phyloP scores from a whole-genome alignment of 345 rosid genomes.

The Erodium maritimum region DNA sequence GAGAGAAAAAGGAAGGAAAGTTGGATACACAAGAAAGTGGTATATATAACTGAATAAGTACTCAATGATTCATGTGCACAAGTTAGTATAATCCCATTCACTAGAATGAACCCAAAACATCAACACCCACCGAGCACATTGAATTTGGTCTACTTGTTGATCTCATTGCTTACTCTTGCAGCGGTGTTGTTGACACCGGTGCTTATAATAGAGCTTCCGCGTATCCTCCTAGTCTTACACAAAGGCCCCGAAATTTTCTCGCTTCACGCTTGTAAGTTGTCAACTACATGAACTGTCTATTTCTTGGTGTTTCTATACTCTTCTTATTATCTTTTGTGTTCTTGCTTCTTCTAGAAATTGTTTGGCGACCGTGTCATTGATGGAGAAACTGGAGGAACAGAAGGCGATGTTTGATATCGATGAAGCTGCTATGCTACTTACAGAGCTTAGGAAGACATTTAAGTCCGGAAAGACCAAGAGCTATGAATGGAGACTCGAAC shows the following conservation, averaged over 20 bases:
- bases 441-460: constrained; percentile 39
- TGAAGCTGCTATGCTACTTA: constrained; percentile 38
- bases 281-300: neutral
- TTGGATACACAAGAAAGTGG: too few species aligned
- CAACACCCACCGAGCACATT: neutral
- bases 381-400: constrained; percentile 12
- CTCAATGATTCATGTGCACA: too few species aligned
- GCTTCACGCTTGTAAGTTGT: neutral
- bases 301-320: neutral
- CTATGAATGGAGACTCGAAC: constrained; percentile 71
- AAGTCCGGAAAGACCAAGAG: constrained; percentile 51
- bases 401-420: constrained; percentile 20
- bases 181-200: neutral
- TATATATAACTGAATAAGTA: too few species aligned
- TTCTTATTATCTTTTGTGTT: too few species aligned
- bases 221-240: neutral
- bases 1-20: too few species aligned
- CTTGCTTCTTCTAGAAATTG: neutral
- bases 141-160: neutral
- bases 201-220: too few species aligned
- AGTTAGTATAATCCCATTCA: too few species aligned
- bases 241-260: neutral
- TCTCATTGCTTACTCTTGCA: neutral
- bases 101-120: too few species aligned
- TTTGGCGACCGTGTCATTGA: neutral